A percentile compares a stretch with the other conserved stretches of the same genome.
These are phyloP conservation scores for Ilyonectria mors-panacis DNA, from an alignment of 2,329 filamentous ascomycete species.

Conservation along the genomic window DNA sequence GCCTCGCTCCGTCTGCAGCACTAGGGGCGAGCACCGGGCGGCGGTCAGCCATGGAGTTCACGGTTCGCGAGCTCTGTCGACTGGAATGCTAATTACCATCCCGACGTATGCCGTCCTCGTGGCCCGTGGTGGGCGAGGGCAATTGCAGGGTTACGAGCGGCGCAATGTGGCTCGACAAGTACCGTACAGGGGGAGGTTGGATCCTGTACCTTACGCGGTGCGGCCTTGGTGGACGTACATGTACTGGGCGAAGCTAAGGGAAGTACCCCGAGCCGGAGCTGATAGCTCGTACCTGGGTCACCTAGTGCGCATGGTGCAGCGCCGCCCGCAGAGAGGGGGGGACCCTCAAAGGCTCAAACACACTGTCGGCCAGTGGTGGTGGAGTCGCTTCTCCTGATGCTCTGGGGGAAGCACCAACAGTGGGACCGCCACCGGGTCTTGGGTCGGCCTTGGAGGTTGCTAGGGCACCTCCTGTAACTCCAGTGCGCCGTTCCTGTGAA, in stretches of 20 bases:
- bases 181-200: constrained; percentile 4
- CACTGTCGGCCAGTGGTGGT: constrained; percentile 12
- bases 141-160: constrained; percentile 23
- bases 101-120: constrained; percentile 20
- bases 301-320: constrained; percentile 10
- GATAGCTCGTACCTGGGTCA: constrained; percentile 8
- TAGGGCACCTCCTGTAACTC: constrained; percentile 4
- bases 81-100: constrained; percentile 27
- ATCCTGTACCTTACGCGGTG: neutral
- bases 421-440: constrained; percentile 12
- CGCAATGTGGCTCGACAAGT: constrained; percentile 24
- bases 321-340: neutral
- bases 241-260: neutral
- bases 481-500: constrained; percentile 19
- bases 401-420: constrained; percentile 24
- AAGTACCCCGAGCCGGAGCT: neutral
- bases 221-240: neutral
- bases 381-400: constrained; percentile 19
- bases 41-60: constrained; percentile 5
- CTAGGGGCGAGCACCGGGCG: neutral
- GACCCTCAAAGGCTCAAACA: constrained; percentile 4
- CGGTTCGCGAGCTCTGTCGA: neutral
- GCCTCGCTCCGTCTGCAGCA: constrained; percentile 11
- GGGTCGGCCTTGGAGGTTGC: constrained; percentile 2
- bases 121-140: constrained; percentile 16